A percentile compares a stretch with the other conserved stretches of the same genome.
Conservation (phyloP, 2,329 filamentous ascomycete genomes). For the Cytospora leucostoma region DNA sequence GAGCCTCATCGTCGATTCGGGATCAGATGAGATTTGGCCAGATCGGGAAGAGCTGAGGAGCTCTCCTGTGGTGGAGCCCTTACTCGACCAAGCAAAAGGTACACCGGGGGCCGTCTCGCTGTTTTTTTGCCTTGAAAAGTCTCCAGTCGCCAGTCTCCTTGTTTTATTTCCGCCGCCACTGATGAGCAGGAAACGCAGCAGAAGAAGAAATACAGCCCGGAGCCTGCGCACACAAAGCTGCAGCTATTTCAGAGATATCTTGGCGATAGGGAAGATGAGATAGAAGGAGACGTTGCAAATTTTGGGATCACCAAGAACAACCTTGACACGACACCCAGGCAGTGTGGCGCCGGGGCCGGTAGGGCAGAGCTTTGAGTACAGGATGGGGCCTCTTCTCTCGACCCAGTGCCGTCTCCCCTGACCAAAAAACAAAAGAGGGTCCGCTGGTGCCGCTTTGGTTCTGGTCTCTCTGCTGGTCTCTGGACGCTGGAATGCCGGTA, state of each 20-base stretch:
- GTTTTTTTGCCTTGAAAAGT: slow-evolving; percentile 1
- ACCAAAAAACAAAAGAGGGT: slow-evolving; percentile 8
- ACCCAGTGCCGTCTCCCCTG: slow-evolving; percentile 9
- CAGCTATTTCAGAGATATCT: not conserved
- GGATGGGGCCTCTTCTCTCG: slow-evolving; percentile 13
- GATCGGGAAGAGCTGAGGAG: slow-evolving; percentile 25
- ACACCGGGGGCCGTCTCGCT: slow-evolving; percentile 17
- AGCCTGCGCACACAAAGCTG: not conserved
- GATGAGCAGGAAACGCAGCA: not conserved
- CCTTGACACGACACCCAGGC: slow-evolving; percentile 8
- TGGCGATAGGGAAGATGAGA: not conserved
- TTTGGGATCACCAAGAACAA: slow-evolving; percentile 13
- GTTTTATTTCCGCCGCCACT: slow-evolving; percentile 18
- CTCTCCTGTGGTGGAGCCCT: slow-evolving; percentile 18
- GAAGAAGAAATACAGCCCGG: not conserved
- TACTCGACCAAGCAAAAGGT: slow-evolving; percentile 13
- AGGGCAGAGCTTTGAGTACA: slow-evolving; percentile 3
- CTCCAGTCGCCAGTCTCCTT: slow-evolving; percentile 1
- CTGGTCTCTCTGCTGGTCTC: not conserved
- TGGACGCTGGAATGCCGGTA: slow-evolving; percentile 19
- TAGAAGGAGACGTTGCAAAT: slow-evolving; percentile 7
- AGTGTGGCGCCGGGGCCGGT: slow-evolving; percentile 16
- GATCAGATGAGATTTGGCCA: slow-evolving; percentile 22
- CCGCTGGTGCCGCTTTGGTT: slow-evolving; percentile 21
- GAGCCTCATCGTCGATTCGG: slow-evolving; percentile 22